Evolutionary conservation across 148 eudicot genomes (phyloP).

Genomic region (Cornus suecica): DNA sequence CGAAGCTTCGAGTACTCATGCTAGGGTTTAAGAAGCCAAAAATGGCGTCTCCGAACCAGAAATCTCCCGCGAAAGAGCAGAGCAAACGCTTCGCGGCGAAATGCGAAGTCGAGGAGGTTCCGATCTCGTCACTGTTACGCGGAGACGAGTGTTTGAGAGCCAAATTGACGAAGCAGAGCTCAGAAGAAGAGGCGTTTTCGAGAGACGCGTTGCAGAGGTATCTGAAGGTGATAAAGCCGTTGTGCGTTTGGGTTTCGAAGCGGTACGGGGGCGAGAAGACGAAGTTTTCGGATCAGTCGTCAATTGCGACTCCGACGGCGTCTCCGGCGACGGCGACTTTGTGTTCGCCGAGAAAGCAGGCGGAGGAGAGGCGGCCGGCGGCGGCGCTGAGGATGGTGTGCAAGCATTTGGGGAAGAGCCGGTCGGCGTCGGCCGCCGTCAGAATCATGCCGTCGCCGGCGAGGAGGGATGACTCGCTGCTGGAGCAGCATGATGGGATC

Average conservation of each 20-base stretch:
- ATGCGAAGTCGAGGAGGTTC: conserved; percentile 15
- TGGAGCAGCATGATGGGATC: conserved; percentile 53
- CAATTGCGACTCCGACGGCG: conserved; percentile 10
- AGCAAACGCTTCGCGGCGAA: conserved; percentile 20
- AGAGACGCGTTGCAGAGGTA: conserved; percentile 36
- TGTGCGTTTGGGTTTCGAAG: conserved; percentile 35
- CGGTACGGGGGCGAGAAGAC: conserved; percentile 10
- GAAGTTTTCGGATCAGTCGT: conserved; percentile 11
- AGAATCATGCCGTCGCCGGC: conserved; percentile 22
- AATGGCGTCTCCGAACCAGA: conserved; percentile 3
- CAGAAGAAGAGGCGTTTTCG: conserved; percentile 18
- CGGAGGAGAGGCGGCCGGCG: conserved; percentile 11
- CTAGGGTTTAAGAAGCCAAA: conserved; percentile 30
- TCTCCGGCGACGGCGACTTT: conserved; percentile 21
- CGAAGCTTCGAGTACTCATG: conserved; percentile 31
- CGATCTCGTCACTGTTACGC: conserved; percentile 7
- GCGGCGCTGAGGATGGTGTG: conserved; percentile 30
- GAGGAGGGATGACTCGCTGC: conserved; percentile 40
- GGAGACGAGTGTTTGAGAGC: conserved; percentile 31
- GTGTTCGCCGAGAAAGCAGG: conserved; percentile 24
- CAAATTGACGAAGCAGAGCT: conserved; percentile 18
- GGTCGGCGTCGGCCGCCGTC: conserved; percentile 44
- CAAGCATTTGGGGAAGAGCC: conserved; percentile 42
- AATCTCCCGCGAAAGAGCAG: not conserved
- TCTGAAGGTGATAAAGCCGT: conserved; percentile 43